A percentile compares a stretch with the other conserved stretches of the same genome.
phyloP scores from a whole-genome alignment of 2,329 filamentous ascomycete genomes.

The Xenoacremonium recifei region DNA sequence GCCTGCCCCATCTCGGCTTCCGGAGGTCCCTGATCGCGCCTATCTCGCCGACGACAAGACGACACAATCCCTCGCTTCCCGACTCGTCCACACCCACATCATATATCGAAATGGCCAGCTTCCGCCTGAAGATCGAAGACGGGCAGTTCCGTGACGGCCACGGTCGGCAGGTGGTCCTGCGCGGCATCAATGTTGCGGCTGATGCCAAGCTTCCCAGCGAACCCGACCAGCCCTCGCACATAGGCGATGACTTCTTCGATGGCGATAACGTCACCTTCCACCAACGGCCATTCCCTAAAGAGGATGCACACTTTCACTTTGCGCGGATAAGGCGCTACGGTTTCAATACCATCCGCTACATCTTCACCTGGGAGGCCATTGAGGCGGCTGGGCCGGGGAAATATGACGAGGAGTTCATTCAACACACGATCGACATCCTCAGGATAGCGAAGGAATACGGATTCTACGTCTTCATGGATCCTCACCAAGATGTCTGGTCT shows the following conservation, averaged over 20 bases:
- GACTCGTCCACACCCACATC: too few relatives aligned
- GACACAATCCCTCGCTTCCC: too few relatives aligned
- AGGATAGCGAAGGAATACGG: constrained; percentile 84
- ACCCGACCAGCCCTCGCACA: constrained; percentile 79
- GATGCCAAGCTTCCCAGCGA: constrained; percentile 86
- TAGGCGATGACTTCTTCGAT: constrained; percentile 80
- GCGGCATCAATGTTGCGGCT: constrained; percentile 90
- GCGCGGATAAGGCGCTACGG: constrained; percentile 81
- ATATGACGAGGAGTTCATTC: constrained; percentile 93
- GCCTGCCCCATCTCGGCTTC: too few relatives aligned
- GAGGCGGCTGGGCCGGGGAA: constrained; percentile 86
- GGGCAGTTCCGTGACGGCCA: constrained; percentile 78
- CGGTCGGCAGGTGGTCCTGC: constrained; percentile 81
- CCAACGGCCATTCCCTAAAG: constrained; percentile 75
- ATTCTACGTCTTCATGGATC: constrained; percentile 98
- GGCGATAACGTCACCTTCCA: constrained; percentile 90
- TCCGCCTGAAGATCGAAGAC: constrained; percentile 81
- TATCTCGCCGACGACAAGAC: too few relatives aligned
- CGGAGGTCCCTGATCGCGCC: too few relatives aligned
- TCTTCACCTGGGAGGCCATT: constrained; percentile 99
- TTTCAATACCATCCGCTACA: constrained; percentile 93
- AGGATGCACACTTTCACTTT: constrained; percentile 85
- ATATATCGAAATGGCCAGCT: constrained; percentile 79
- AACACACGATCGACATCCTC: constrained; percentile 83
- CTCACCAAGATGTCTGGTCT: constrained; percentile 98